phyloP scores from a whole-genome alignment of 2,329 filamentous ascomycete genomes.

The Plenodomus lindquistii region DNA sequence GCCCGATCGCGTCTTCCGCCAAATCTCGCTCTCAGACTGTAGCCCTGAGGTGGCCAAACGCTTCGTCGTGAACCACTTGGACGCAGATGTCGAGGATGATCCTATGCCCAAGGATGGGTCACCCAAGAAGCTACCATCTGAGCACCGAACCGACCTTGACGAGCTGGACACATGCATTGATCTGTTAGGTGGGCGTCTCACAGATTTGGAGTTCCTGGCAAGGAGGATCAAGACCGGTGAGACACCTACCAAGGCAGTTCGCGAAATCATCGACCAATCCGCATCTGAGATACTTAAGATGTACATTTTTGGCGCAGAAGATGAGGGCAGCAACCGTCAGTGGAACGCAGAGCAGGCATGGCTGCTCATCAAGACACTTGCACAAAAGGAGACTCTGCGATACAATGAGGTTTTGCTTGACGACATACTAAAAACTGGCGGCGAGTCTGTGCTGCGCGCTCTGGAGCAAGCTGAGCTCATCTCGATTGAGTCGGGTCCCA shows the following conservation, averaged over 20 bases:
- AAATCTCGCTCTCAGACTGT: conserved; percentile 83
- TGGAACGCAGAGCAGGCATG: conserved; percentile 90
- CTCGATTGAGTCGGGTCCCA: conserved; percentile 67
- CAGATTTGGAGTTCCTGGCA: conserved; percentile 92
- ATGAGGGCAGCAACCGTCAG: conserved; percentile 56
- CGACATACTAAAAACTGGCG: conserved; percentile 71
- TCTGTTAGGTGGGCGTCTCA: conserved; percentile 85
- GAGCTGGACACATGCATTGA: conserved; percentile 83
- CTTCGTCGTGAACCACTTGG: conserved; percentile 83
- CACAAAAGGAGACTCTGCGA: conserved; percentile 67
- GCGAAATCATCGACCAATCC: conserved; percentile 86
- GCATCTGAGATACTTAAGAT: conserved; percentile 92
- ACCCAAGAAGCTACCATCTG: conserved; percentile 50
- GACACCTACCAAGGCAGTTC: conserved; percentile 76
- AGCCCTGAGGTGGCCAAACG: conserved; percentile 81
- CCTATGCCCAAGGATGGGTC: conserved; percentile 43
- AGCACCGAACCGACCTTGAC: conserved; percentile 59
- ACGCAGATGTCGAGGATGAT: conserved; percentile 52
- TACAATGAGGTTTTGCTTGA: conserved; percentile 86
- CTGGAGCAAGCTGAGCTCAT: conserved; percentile 88
- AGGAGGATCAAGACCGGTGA: conserved; percentile 86
- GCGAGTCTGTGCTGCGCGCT: conserved; percentile 75
- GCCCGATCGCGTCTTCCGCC: conserved; percentile 87
- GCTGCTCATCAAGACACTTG: conserved; percentile 80
- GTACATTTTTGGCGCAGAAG: conserved; percentile 71